A percentile compares a stretch with the other conserved stretches of the same genome.
These are phyloP conservation scores for Hamiltosporidium magnivora DNA, from an alignment of 371 early-diverging fungal species.

Conservation along the genomic window DNA sequence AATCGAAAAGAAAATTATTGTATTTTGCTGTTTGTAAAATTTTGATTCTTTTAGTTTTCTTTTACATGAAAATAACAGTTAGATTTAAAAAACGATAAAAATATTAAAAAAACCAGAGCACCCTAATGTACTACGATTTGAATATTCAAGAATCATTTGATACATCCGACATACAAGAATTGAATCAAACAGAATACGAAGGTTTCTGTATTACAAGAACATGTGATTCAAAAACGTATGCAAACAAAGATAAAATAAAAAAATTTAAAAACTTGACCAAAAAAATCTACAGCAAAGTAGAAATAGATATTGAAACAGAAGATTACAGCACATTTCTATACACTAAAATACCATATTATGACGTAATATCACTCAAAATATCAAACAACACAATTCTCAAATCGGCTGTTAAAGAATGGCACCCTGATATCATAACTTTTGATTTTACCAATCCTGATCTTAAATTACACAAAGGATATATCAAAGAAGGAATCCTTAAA, in stretches of 20 bases:
- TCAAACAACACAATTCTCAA: not conserved
- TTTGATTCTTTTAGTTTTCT: too few species aligned
- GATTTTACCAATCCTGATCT: conserved; percentile 2
- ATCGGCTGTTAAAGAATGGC: conserved; percentile 4
- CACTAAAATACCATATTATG: not conserved
- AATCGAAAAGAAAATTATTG: too few species aligned
- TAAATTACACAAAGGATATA: conserved; percentile 2
- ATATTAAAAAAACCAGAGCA: too few species aligned
- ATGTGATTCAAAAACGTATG: not conserved
- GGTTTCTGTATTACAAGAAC: not conserved
- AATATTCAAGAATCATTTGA: not conserved
- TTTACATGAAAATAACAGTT: too few species aligned
- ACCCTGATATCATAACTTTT: conserved; percentile 21
- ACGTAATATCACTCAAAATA: conserved; percentile 2
- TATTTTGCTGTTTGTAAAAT: too few species aligned
- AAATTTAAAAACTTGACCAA: not conserved
- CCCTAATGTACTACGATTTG: not conserved
- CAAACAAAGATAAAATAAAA: not conserved
- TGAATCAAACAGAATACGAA: not conserved
- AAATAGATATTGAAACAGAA: not conserved
- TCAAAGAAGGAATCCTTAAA: conserved; percentile 12
- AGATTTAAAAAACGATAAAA: too few species aligned
- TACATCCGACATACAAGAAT: not conserved
- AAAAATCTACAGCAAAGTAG: conserved; percentile 1
- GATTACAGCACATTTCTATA: not conserved